A percentile compares a stretch with the other conserved stretches of the same genome.
These are phyloP conservation scores for Blastobotrys americana DNA, from an alignment of 805 yeast genomes.

Conservation along the genomic window DNA sequence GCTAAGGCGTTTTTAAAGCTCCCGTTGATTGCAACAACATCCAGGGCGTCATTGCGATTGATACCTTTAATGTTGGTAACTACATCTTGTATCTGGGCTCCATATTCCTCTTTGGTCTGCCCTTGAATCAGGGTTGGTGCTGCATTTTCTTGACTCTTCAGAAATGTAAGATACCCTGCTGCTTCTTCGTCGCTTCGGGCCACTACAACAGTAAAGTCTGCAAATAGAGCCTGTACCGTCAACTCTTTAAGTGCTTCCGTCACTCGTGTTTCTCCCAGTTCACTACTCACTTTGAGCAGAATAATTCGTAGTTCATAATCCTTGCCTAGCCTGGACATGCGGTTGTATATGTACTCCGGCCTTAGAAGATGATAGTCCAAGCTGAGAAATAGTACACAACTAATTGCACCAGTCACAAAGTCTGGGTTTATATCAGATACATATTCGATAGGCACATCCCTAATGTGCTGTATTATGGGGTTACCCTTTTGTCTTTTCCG, in stretches of 20 bases:
- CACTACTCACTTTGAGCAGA: constrained; percentile 34
- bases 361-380: constrained; percentile 32
- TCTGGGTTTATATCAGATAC: constrained; percentile 30
- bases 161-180: constrained; percentile 30
- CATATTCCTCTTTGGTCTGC: constrained; percentile 24
- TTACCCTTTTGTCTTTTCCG: constrained; percentile 24
- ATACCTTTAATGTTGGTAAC: constrained; percentile 32
- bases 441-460: constrained; percentile 19
- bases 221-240: constrained; percentile 27
- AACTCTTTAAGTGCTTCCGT: constrained; percentile 30
- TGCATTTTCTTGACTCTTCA: constrained; percentile 27
- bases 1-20: constrained; percentile 18
- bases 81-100: constrained; percentile 29
- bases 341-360: constrained; percentile 36
- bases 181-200: constrained; percentile 35
- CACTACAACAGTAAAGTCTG: constrained; percentile 30
- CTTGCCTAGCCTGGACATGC: constrained; percentile 31
- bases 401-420: constrained; percentile 29
- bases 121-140: constrained; percentile 31
- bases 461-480: constrained; percentile 24
- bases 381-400: constrained; percentile 33
- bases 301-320: constrained; percentile 25
- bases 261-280: constrained; percentile 31
- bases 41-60: constrained; percentile 33
- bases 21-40: constrained; percentile 29